phyloP scores from a whole-genome alignment of 139 green algal genomes.

The Picochlorum sp. region DNA sequence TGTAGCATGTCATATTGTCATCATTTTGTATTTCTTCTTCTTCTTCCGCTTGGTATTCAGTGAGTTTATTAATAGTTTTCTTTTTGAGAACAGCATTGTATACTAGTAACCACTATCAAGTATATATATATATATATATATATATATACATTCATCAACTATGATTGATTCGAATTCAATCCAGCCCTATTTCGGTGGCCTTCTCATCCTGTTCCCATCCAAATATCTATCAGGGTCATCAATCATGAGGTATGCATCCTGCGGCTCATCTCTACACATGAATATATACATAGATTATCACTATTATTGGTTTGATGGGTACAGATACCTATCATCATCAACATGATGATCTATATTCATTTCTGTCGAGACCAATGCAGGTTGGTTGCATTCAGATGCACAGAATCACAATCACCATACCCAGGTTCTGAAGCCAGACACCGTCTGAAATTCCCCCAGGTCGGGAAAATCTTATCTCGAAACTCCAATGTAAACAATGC shows the following conservation, averaged over 20 bases:
- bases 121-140: too few relatives aligned
- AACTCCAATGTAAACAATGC: constrained; percentile 29
- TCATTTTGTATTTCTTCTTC: neutral
- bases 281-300: too few relatives aligned
- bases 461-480: constrained; percentile 25
- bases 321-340: too few relatives aligned
- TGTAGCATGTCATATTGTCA: neutral
- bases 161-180: too few relatives aligned
- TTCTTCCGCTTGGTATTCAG: neutral
- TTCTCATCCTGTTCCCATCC: constrained; percentile 12
- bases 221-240: constrained; percentile 32
- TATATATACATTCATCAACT: too few relatives aligned
- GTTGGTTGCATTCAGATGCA: too few relatives aligned
- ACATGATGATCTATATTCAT: too few relatives aligned
- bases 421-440: constrained; percentile 36
- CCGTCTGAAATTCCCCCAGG: constrained; percentile 25
- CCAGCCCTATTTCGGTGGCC: neutral
- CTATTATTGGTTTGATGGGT: too few relatives aligned
- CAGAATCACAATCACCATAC: constrained; percentile 5
- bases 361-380: too few relatives aligned
- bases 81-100: too few relatives aligned
- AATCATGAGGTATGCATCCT: constrained; percentile 23
- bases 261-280: constrained; percentile 25
- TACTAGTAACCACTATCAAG: too few relatives aligned
- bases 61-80: too few relatives aligned